Conservation (phyloP, 306 rosid species). For the Pachyrhizus erosus region DNA sequence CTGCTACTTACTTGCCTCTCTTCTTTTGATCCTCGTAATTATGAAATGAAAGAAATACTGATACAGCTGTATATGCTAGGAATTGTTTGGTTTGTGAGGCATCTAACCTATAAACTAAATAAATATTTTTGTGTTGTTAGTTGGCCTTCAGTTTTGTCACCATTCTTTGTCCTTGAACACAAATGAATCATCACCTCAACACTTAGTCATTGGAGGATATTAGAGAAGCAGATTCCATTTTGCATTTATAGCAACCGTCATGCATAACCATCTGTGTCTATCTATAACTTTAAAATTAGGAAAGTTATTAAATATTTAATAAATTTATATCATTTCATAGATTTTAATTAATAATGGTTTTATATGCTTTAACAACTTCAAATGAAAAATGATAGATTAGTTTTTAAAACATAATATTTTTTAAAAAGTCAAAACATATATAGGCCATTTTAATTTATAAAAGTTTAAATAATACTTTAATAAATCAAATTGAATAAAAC, state of each 20-base stretch:
- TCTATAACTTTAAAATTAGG: too few relatives aligned
- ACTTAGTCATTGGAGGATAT: constrained; percentile 18
- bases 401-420: too few relatives aligned
- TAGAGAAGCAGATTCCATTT: constrained; percentile 24
- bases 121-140: not conserved
- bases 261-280: too few relatives aligned
- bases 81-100: constrained; percentile 9
- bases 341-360: too few relatives aligned
- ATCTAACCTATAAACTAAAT: not conserved
- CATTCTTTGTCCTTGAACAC: constrained; percentile 5
- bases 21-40: not conserved
- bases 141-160: not conserved
- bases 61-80: not conserved
- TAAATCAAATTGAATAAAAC: too few relatives aligned
- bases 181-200: constrained; percentile 4
- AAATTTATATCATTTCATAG: too few relatives aligned
- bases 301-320: too few relatives aligned
- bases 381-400: too few relatives aligned
- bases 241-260: not conserved
- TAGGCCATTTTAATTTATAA: too few relatives aligned
- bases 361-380: too few relatives aligned
- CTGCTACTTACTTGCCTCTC: not conserved
- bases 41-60: not conserved
- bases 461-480: too few relatives aligned
- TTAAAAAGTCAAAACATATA: too few relatives aligned